Conservation (phyloP, 2,329 filamentous ascomycete species). For the Penicillium frequentans region DNA sequence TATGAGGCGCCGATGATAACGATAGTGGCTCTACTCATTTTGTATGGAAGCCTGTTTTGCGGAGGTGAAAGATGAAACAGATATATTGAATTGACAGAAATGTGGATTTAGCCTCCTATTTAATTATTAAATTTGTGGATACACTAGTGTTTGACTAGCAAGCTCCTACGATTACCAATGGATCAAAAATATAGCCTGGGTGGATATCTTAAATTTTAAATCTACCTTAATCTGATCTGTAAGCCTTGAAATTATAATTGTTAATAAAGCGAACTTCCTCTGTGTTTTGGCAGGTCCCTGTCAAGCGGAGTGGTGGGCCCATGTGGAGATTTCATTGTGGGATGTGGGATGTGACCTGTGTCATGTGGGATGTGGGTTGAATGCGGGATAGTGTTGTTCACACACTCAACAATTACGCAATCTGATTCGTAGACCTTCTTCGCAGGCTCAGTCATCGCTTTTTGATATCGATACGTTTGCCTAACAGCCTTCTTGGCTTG, state of each 20-base stretch:
- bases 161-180: not conserved
- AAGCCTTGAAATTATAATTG: not conserved
- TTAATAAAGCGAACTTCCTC: not conserved
- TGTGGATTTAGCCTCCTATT: not conserved
- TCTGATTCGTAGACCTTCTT: too few relatives aligned
- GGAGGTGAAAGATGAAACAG: not conserved
- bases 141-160: not conserved
- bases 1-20: slow-evolving; percentile 6
- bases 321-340: too few relatives aligned
- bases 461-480: too few relatives aligned
- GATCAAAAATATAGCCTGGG: not conserved
- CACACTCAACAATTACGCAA: too few relatives aligned
- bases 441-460: too few relatives aligned
- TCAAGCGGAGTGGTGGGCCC: too few relatives aligned
- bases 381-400: too few relatives aligned
- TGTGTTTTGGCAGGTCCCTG: not conserved
- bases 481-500: too few relatives aligned
- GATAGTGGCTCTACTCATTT: not conserved
- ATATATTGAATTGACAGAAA: not conserved
- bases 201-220: not conserved
- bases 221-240: not conserved
- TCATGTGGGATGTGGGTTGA: not conserved
- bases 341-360: not conserved
- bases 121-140: not conserved
- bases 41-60: not conserved